Conservation (phyloP, 1,284 basidiomycete species). For the Papiliotrema flavescens region DNA sequence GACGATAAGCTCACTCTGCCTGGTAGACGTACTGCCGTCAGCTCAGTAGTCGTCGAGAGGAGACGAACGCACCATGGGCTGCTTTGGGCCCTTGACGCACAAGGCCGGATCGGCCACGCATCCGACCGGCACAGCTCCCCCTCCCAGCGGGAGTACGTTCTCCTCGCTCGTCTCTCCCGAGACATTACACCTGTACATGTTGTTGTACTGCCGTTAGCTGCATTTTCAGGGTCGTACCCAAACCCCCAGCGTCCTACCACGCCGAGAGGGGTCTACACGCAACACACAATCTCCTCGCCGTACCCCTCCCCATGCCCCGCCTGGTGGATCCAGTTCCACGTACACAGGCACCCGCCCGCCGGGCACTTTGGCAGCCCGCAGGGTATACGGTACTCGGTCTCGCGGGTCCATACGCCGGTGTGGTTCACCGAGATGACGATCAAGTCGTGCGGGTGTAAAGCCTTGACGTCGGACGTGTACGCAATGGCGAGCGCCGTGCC, state of each 20-base stretch:
- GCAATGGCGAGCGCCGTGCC: conserved; percentile 54
- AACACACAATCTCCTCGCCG: conserved; percentile 36
- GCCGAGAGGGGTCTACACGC: conserved; percentile 53
- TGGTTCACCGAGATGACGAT: conserved; percentile 69
- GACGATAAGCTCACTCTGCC: background rate
- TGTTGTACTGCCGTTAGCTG: conserved; percentile 57
- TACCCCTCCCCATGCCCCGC: conserved; percentile 10
- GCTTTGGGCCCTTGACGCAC: conserved; percentile 38
- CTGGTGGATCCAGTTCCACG: conserved; percentile 67
- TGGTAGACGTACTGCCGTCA: conserved; percentile 5
- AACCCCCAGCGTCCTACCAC: conserved; percentile 61
- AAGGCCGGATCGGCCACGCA: conserved; percentile 28
- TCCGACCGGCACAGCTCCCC: conserved; percentile 42
- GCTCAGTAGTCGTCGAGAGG: background rate
- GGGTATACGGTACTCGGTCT: conserved; percentile 63
- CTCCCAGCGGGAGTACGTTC: conserved; percentile 52
- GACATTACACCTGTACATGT: conserved; percentile 67
- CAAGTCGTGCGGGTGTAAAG: conserved; percentile 63
- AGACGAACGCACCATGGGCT: conserved; percentile 23
- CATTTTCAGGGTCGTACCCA: conserved; percentile 48
- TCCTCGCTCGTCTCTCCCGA: conserved; percentile 49
- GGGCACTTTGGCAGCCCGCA: conserved; percentile 64
- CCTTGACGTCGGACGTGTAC: conserved; percentile 58
- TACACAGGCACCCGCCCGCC: conserved; percentile 61
- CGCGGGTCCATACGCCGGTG: conserved; percentile 63